A percentile compares a stretch with the other conserved stretches of the same genome.
Evolutionary conservation across 495 filamentous ascomycete species (phyloP).

Genomic region (Darksidea phi): DNA sequence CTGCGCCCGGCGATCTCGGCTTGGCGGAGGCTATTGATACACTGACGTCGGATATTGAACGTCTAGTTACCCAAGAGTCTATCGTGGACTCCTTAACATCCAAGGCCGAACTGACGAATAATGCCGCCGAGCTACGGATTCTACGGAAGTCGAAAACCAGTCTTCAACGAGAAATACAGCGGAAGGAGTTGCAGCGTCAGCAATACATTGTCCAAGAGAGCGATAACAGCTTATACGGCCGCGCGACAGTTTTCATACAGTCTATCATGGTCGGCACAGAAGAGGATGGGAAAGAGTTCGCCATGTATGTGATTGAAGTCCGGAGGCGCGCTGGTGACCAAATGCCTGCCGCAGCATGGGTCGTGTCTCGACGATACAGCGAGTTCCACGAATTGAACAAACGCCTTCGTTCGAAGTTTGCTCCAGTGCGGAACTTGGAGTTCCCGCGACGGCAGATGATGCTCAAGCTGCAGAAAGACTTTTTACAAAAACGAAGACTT

Average conservation of each 20-base stretch:
- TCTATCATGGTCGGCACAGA: constrained; percentile 88
- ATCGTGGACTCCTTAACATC: constrained; percentile 87
- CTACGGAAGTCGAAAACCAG: constrained; percentile 91
- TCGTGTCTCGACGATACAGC: constrained; percentile 64
- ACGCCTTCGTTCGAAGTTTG: constrained; percentile 76
- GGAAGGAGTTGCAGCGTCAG: constrained; percentile 93
- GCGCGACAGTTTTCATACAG: constrained; percentile 83
- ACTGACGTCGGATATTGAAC: constrained; percentile 84
- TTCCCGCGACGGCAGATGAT: constrained; percentile 90
- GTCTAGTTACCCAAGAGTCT: constrained; percentile 79
- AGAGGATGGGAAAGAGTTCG: constrained; percentile 90
- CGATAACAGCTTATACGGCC: constrained; percentile 94
- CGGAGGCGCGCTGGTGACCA: constrained; percentile 75
- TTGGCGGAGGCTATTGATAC: constrained; percentile 87
- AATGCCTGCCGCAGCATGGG: constrained; percentile 50
- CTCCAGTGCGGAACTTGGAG: constrained; percentile 81
- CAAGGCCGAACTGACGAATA: constrained; percentile 96
- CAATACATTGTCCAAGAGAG: constrained; percentile 98
- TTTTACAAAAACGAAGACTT: constrained; percentile 80
- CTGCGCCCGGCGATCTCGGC: constrained; percentile 91
- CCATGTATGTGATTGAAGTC: constrained; percentile 90
- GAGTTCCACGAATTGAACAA: constrained; percentile 97
- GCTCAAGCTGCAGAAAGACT: constrained; percentile 94
- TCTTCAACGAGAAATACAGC: constrained; percentile 82
- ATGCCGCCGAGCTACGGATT: constrained; percentile 87